Conservation (phyloP, 106 monocot genomes). For the Dioscorea zingiberensis region DNA sequence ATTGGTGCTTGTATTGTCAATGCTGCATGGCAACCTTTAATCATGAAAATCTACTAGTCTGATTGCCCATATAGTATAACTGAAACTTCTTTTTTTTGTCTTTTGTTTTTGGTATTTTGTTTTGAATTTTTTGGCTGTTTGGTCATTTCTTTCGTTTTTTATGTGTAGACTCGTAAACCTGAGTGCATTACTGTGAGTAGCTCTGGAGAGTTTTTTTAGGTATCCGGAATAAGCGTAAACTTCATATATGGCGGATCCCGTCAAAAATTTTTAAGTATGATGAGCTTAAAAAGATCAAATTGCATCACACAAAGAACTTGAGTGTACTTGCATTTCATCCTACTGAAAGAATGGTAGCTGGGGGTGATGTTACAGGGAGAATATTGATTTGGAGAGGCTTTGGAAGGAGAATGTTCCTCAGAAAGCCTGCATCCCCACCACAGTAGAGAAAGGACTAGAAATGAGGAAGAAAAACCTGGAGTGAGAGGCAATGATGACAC, state of each 20-base stretch:
- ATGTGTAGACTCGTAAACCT: conserved; percentile 59
- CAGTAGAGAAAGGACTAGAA: conserved; percentile 8
- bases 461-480: conserved; percentile 53
- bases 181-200: conserved; percentile 44
- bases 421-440: conserved; percentile 2
- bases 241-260: conserved; percentile 77
- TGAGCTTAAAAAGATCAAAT: conserved; percentile 65
- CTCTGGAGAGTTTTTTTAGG: conserved; percentile 73
- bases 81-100: no score
- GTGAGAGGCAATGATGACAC: conserved; percentile 78
- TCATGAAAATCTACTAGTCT: no score
- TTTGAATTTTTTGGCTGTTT: no score
- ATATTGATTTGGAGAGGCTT: conserved; percentile 91
- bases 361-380: conserved; percentile 89
- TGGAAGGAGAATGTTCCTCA: conserved; percentile 52
- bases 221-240: conserved; percentile 54
- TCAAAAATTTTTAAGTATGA: conserved; percentile 35
- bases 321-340: conserved; percentile 88
- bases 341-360: conserved; percentile 72
- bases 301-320: conserved; percentile 83
- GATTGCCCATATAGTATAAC: no score
- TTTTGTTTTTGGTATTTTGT: no score
- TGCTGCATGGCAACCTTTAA: no score
- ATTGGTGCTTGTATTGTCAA: no score
- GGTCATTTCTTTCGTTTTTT: background rate